These are phyloP conservation scores for Kodamaea derodonti DNA, from an alignment of 1,139 yeast genomes.

Conservation along the genomic window DNA sequence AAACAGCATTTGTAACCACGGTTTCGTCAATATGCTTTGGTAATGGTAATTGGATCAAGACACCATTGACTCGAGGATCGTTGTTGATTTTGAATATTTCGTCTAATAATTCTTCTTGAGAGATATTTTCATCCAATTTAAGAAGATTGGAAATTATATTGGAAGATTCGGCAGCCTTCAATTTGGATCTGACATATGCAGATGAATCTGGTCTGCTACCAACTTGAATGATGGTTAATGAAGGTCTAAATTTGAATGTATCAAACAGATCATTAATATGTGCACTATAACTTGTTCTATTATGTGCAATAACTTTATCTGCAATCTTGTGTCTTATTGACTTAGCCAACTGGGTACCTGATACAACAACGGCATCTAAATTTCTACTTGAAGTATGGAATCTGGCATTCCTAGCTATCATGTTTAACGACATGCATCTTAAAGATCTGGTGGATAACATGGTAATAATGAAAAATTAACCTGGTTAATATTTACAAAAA, in stretches of 20 bases:
- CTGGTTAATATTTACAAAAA: not conserved
- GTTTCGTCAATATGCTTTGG: conserved; percentile 71
- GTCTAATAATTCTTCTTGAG: conserved; percentile 53
- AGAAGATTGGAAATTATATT: conserved; percentile 58
- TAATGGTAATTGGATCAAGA: conserved; percentile 69
- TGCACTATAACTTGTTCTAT: conserved; percentile 15
- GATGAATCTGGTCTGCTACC: conserved; percentile 76
- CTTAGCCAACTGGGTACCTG: conserved; percentile 43
- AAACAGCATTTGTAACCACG: conserved; percentile 61
- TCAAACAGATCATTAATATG: conserved; percentile 25
- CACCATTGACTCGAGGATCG: conserved; percentile 64
- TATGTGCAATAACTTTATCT: conserved; percentile 38
- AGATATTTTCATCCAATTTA: conserved; percentile 52
- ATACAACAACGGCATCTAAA: conserved; percentile 38
- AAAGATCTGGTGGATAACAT: not conserved
- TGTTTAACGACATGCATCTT: not conserved
- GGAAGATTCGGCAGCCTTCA: conserved; percentile 68
- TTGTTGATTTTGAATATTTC: conserved; percentile 55
- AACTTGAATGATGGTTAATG: conserved; percentile 67
- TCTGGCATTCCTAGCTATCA: not conserved
- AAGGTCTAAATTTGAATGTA: conserved; percentile 50
- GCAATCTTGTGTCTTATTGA: conserved; percentile 37
- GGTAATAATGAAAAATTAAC: not conserved
- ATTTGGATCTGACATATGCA: conserved; percentile 70
- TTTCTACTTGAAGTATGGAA: conserved; percentile 10